Evolutionary conservation across 768 basidiomycete genomes (phyloP).

Genomic region (Nevesoporus exiguus): DNA sequence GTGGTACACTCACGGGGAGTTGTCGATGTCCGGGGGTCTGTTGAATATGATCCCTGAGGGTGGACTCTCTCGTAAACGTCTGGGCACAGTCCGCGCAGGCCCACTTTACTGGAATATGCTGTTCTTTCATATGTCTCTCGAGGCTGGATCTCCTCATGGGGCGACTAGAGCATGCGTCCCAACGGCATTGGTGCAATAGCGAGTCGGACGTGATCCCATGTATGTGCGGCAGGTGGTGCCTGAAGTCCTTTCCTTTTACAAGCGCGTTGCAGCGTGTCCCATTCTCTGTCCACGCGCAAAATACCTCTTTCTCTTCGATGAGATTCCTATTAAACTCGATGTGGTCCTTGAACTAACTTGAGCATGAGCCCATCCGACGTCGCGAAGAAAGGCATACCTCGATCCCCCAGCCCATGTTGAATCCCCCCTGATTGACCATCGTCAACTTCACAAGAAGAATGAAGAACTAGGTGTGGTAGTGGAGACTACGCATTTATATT

Average conservation of each 20-base stretch:
- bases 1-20: not conserved
- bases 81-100: constrained; percentile 1
- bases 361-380: not conserved
- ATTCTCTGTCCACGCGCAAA: constrained; percentile 6
- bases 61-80: constrained; percentile 1
- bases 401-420: no score
- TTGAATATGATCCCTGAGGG: not conserved
- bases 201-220: constrained; percentile 7
- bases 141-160: constrained; percentile 9
- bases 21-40: not conserved
- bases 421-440: no score
- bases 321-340: not conserved
- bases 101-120: not conserved
- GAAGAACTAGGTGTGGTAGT: no score
- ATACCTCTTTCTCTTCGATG: not conserved
- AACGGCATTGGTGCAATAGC: constrained; percentile 3
- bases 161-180: not conserved
- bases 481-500: no score
- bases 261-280: not conserved
- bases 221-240: not conserved
- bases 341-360: not conserved
- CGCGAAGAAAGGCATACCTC: no score
- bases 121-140: constrained; percentile 3
- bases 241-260: constrained; percentile 1
- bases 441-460: no score